These are phyloP conservation scores for Collybia sordida DNA, from an alignment of 768 basidiomycete genomes.

Conservation along the genomic window DNA sequence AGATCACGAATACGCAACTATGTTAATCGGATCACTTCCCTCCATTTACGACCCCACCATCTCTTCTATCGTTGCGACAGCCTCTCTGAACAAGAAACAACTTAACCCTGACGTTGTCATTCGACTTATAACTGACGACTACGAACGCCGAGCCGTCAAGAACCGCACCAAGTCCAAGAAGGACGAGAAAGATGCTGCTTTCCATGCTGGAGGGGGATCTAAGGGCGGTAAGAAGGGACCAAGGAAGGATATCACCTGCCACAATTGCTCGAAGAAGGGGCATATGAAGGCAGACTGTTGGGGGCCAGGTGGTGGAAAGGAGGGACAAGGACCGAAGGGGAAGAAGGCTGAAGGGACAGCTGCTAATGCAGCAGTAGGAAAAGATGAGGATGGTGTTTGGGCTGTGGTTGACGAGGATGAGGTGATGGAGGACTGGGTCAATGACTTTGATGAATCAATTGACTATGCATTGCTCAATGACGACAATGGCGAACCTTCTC, in stretches of 20 bases:
- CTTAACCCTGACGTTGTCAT: background rate
- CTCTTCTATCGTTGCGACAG: constrained; percentile 10
- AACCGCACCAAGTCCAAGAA: background rate
- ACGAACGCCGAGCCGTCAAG: background rate
- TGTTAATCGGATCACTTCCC: constrained; percentile 14
- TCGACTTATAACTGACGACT: background rate
- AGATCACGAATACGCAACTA: constrained; percentile 2
- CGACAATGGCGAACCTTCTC: background rate
- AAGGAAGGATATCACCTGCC: constrained; percentile 13
- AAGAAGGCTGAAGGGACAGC: constrained; percentile 7
- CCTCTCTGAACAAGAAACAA: constrained; percentile 1
- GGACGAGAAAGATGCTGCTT: constrained; percentile 1
- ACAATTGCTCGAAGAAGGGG: constrained; percentile 29
- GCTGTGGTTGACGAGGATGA: constrained; percentile 9
- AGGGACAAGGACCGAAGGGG: constrained; percentile 28
- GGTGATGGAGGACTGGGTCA: constrained; percentile 5
- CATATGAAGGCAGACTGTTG: constrained; percentile 31
- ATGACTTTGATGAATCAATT: constrained; percentile 1
- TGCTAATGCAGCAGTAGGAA: background rate
- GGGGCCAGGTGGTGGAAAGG: constrained; percentile 35
- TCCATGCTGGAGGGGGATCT: constrained; percentile 1
- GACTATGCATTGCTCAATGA: background rate
- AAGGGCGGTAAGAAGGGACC: background rate
- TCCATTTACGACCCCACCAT: constrained; percentile 12
- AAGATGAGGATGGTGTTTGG: constrained; percentile 6